These are phyloP conservation scores for Juglanconis sp. DNA, from an alignment of 2,329 filamentous ascomycete genomes.

Conservation along the genomic window DNA sequence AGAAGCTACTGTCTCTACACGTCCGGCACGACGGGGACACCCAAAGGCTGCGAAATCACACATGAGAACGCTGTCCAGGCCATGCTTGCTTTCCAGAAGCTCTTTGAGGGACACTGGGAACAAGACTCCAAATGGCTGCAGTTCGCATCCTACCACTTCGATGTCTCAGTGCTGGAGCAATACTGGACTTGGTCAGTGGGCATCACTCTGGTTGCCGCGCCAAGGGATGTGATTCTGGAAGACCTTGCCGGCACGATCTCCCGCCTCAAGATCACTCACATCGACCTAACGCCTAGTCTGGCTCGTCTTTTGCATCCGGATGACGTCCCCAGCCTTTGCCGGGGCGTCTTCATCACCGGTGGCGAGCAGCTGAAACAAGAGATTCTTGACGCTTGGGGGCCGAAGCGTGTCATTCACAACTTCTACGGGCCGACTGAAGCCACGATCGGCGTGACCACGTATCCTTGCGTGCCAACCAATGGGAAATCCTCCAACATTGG, in stretches of 20 bases:
- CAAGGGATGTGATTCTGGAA: conserved; percentile 80
- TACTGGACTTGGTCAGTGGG: conserved; percentile 95
- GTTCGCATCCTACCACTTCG: conserved; percentile 92
- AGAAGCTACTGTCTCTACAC: conserved; percentile 85
- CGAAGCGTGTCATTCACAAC: conserved; percentile 79
- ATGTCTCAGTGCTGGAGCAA: conserved; percentile 88
- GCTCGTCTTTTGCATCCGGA: conserved; percentile 75
- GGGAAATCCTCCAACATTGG: conserved; percentile 88
- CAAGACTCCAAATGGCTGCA: conserved; percentile 77
- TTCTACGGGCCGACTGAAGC: conserved; percentile 90
- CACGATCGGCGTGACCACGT: conserved; percentile 90
- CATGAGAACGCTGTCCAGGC: conserved; percentile 88
- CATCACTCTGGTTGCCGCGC: conserved; percentile 77
- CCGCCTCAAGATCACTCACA: conserved; percentile 75
- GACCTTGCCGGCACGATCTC: conserved; percentile 74
- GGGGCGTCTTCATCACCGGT: conserved; percentile 88
- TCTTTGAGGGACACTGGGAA: conserved; percentile 76
- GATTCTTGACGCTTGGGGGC: conserved; percentile 82
- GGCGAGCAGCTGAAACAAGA: conserved; percentile 87
- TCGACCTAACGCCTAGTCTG: conserved; percentile 86
- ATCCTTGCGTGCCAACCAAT: conserved; percentile 71
- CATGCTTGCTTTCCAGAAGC: conserved; percentile 77
- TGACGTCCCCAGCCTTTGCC: conserved; percentile 75
- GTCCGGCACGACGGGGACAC: conserved; percentile 80
- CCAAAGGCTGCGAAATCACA: conserved; percentile 84